Evolutionary conservation across 2,329 filamentous ascomycete species (phyloP), one percentile per base, ranked within the genome.

Genomic region (Colletotrichum kahawae): DNA sequence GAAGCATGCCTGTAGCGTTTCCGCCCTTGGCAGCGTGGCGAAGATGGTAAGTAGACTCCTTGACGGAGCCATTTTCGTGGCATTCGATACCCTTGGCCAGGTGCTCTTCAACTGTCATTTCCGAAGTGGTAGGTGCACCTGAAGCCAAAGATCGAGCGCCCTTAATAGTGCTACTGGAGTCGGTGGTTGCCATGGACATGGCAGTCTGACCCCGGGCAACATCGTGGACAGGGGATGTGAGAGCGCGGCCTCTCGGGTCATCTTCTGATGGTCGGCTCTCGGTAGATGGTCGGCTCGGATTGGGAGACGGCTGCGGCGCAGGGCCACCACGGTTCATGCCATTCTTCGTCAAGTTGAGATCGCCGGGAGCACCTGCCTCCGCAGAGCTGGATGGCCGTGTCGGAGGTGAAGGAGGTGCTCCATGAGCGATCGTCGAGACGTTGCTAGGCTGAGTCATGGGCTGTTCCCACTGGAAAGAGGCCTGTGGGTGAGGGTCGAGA

Each of bases 41-140:
- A 59, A 99, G 90, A 82, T 99, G 97, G 82, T 98, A 99, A 1
- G 97, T 98, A 0, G 96, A 98, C 84, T 98, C 96, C 77, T 96
- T 95, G 34, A 98, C 87, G 13, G 94, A 93, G 21, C 96, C 96
- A 62, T 93, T 92, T 82, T 98, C 95, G 81, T 99, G 97, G 75
- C 95, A 93, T 76, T 95, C 93, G 72, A 99, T 97, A 10, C 95
- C 97, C 85, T 96, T 97, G 33, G 93, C 90, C 60, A 98, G 91
- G 82, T 99, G 96, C 75, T 98, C 94, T 78, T 98, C 96, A 0
- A 95, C 89, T 4, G 94, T 93, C 81, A 95, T 92, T 36, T 95
- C 94, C 4, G 92, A 90, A 56, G 91, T 88, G 6, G 90, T 90
- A 8, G 91, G 90, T 14, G 90, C 86, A 77, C 87, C 83, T 43